Evolutionary conservation across 768 basidiomycete genomes (phyloP), one percentile per base, ranked within the genome.

Genomic region (Arthromyces matolae): DNA sequence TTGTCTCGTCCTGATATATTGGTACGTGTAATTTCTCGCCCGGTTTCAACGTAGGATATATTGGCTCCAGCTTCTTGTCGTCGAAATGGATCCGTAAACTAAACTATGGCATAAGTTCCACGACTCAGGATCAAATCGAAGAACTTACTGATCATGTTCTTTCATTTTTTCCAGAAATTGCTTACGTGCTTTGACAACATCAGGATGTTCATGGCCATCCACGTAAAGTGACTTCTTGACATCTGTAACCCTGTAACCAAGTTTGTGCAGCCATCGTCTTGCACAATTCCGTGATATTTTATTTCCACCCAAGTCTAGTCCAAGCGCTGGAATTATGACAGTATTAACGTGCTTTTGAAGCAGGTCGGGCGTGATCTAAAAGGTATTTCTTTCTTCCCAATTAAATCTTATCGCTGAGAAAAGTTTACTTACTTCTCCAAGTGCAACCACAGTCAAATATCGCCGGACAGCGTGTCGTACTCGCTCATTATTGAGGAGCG

Each of bases 181-280:
- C 3, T 64, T 49, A 4, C 50, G 54, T 42, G 66, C 63, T 16
- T 51, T 27, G 1, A 64, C 56, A 9, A 71, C 64, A 58, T 69
- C 64, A 25, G 40, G 47, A 3, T 53, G 40, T 43, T 66, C 59
- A 42, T 66, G 64, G 13, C 64, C 60, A 50, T 65, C 62, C 9
- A 55, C 37, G 40, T 64, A 68, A 45, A 58, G 52, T 4, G 60
- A 63, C 24, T 58, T 63, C 18, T 49, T 48, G 1, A 51, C 49
- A 29, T 42, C 42, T 9, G 20, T 43, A 14, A 54, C 9, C 3
- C 18, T 14, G 25, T 51, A 51, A 4, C 45, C 45, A 14, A 51
- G 45, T 10, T 51, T 51, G 28, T 45, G 36, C 25, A 51, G 24
- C 38, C 50, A 51, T n/a, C 22, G 13, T 4, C 31, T 16, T 24